Base-by-base conservation (phyloP, 306 rosid species). In the Cercis canadensis region DNA sequence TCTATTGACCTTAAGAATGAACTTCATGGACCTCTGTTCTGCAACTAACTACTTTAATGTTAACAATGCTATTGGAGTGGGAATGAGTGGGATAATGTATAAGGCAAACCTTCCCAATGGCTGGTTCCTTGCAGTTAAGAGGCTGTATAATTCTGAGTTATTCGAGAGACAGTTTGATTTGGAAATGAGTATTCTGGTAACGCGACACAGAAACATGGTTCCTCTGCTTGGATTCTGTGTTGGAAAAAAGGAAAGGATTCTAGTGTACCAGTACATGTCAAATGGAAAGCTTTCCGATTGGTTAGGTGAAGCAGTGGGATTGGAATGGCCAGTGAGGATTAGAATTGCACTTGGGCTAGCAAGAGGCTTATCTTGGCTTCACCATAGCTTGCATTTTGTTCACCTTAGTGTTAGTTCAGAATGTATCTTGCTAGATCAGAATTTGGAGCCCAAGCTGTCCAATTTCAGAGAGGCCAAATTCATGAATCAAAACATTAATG, bases 401-500 rank as follows among this genome's bases (percentile, higher is more conserved):
- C 70, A 52, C 39, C 62, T 51, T 0, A 11, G 62, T 5, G 24
- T 37, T 37, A 47, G 6, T 34, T 44, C 46, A 6, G n/a, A 12
- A 24, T 56, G 24, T 5, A 41, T 32, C n/a, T 73, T 62, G n/a
- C 45, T 72, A 1, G 45, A 72, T 29, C 40, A 50, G 51, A 50
- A 72, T 34, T 60, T 72, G 2, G 77, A 72, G 18, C 70, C 77
- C 8, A 73, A 62, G 29, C 15, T 73, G 39, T 62, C 70, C 3
- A 52, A 62, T 41, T 62, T 62, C 2, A 39, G 71, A 54, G 33
- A 45, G 14, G 54, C 5, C 8, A 37, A 37, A 37, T 37, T 37
- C 43, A 6, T 37, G 10, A 8, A 37, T 37, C 8, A 8, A 5
- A 24, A 24, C 29, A 24, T 3, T 24, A 37, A 37, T 37, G 7